phyloP scores from a whole-genome alignment of 2,329 filamentous ascomycete genomes.

The Ophidiomyces ophidiicola region DNA sequence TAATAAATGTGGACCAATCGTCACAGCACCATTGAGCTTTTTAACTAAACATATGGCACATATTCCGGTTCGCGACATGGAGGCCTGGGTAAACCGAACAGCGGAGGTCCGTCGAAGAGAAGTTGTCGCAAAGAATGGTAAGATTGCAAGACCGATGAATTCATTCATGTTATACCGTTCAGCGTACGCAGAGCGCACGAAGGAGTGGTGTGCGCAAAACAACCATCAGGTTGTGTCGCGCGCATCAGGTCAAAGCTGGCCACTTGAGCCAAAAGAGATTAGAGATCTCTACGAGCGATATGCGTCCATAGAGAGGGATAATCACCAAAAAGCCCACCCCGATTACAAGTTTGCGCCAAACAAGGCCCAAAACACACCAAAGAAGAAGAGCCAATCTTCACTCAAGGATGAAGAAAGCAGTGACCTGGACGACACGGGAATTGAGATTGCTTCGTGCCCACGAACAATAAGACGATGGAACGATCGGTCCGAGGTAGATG shows the following conservation, averaged over 20 bases:
- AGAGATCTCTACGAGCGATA: conserved; percentile 64
- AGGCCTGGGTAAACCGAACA: conserved; percentile 62
- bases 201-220: conserved; percentile 66
- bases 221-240: conserved; percentile 90
- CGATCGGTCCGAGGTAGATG: conserved; percentile 22
- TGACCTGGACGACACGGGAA: conserved; percentile 27
- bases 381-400: conserved; percentile 38
- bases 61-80: conserved; percentile 64
- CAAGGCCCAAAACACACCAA: conserved; percentile 43
- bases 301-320: conserved; percentile 68
- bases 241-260: conserved; percentile 79
- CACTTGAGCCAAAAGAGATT: conserved; percentile 60
- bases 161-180: conserved; percentile 97
- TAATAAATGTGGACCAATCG: conserved; percentile 9
- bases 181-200: conserved; percentile 76
- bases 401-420: conserved; percentile 32
- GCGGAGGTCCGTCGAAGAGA: conserved; percentile 55
- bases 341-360: conserved; percentile 88
- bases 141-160: conserved; percentile 88
- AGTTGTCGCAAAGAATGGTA: conserved; percentile 57
- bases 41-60: conserved; percentile 18
- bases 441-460: conserved; percentile 17
- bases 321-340: conserved; percentile 75
- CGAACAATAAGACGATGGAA: conserved; percentile 18
- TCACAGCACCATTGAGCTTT: conserved; percentile 18